phyloP scores from a whole-genome alignment of 148 eudicot genomes.

The Heliosperma pusillum region DNA sequence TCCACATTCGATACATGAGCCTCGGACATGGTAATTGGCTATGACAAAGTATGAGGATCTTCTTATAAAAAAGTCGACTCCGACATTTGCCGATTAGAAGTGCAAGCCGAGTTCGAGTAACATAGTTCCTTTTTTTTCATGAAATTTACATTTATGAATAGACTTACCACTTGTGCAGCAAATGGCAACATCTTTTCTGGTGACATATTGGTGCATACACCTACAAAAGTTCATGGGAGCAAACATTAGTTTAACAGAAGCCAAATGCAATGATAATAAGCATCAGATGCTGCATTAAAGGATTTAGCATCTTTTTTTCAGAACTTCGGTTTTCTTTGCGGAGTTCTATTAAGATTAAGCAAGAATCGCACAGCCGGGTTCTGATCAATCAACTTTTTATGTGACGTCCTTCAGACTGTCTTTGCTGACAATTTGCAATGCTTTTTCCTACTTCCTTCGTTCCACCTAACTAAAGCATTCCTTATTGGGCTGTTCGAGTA shows the following conservation, averaged over 20 bases:
- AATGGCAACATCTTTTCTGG: conserved; percentile 89
- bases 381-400: not conserved
- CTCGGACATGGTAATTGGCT: not conserved
- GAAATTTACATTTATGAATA: not conserved
- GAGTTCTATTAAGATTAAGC: not conserved
- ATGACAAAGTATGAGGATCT: too few relatives aligned
- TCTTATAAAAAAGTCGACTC: too few relatives aligned
- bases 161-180: conserved; percentile 85
- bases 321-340: not conserved
- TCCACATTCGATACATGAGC: not conserved
- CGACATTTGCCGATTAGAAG: too few relatives aligned
- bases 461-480: too few relatives aligned
- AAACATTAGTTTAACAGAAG: not conserved
- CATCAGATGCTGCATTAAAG: not conserved
- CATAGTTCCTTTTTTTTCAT: not conserved
- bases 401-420: not conserved
- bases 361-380: not conserved
- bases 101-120: not conserved
- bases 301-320: not conserved
- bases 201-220: conserved; percentile 65
- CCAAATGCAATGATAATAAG: not conserved
- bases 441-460: not conserved
- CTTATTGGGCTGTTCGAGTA: not conserved
- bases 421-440: not conserved
- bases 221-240: conserved; percentile 35